Evolutionary conservation across 2,329 filamentous ascomycete species (phyloP).

Genomic region (Thelonectria rubi): DNA sequence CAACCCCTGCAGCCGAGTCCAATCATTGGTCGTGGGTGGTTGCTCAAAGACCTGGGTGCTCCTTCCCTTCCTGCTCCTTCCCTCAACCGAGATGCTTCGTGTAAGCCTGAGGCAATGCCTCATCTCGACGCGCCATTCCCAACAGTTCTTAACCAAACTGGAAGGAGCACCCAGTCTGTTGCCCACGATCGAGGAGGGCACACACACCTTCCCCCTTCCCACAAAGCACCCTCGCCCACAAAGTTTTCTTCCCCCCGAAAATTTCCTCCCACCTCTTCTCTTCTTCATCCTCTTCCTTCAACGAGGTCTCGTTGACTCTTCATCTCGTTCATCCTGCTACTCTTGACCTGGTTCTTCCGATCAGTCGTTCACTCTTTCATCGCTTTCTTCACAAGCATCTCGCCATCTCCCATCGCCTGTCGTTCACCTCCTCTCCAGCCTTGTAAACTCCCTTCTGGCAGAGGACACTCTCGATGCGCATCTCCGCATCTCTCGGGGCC

Average conservation of each 20-base stretch:
- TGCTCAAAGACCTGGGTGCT: slow-evolving; percentile 7
- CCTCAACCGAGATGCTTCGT: slow-evolving; percentile 4
- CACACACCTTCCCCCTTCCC: slow-evolving; percentile 19
- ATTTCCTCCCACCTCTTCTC: slow-evolving; percentile 28
- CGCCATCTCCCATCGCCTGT: background rate
- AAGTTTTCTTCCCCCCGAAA: background rate
- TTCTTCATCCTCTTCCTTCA: slow-evolving; percentile 27
- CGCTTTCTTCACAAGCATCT: slow-evolving; percentile 3
- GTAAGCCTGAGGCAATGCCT: slow-evolving; percentile 16
- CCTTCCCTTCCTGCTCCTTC: slow-evolving; percentile 31
- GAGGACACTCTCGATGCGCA: slow-evolving; percentile 49
- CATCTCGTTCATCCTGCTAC: slow-evolving; percentile 28
- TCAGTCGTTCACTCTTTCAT: slow-evolving; percentile 23
- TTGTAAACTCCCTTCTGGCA: slow-evolving; percentile 2
- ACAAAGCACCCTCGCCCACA: background rate
- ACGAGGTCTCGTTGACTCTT: slow-evolving; percentile 28
- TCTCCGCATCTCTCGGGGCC: slow-evolving; percentile 47
- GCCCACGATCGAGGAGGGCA: slow-evolving; percentile 17
- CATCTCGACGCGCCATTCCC: slow-evolving; percentile 30
- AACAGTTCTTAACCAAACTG: slow-evolving; percentile 27
- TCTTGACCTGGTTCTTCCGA: slow-evolving; percentile 26
- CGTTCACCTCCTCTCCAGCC: background rate
- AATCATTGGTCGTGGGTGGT: slow-evolving; percentile 2
- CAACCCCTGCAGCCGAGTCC: background rate
- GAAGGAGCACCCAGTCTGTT: slow-evolving; percentile 33